Evolutionary conservation across 176 grass and related monocot species (phyloP), one percentile per base, ranked within the genome.

Genomic region (Elymus sibiricus): DNA sequence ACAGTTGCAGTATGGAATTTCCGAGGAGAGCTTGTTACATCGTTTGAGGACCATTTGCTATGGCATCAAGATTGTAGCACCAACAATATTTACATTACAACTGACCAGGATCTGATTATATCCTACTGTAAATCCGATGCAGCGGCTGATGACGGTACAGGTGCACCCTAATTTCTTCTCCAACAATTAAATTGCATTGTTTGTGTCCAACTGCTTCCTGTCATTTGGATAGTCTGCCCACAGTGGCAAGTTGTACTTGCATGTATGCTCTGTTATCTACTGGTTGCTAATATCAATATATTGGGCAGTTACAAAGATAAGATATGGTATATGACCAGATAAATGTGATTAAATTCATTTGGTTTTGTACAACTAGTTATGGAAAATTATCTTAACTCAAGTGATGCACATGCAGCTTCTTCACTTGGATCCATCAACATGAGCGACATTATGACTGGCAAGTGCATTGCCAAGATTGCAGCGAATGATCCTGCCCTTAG

Each of bases 1-100:
- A 93, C 97, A 9, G 92, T 99, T 21, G 94, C 97, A 60, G 97
- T 99, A 12, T 99, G 97, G 97, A 95, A 99, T 78, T 99, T 99
- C 83, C 85, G 94, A 53, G 97, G 97, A 70, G 94, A 99, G 87
- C 90, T 95, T 65, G 97, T 99, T 7, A 99, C 97, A 71, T 99
- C 97, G 17, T 99, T 99, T 63, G 97, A 99, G 65, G 97, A 99
- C 19, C 94, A 99, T 78, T 87, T 99, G 88, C 85, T 99, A 70
- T 99, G 97, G 94, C 97, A 99, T 91, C 88, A 95, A 38, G 97
- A 99, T 79, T 99, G 89, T 71, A 91, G 86, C 40, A 91, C 89
- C 70, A 91, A 91, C 49, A 91, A 91, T 80, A 91, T 91, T 83
- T 99, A 99, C 65, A 99, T 96, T 31, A 96, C 97, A 11, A 94